Evolutionary conservation across 2,329 filamentous ascomycete genomes (phyloP).

Genomic region (Cryoendolithus antarcticus): DNA sequence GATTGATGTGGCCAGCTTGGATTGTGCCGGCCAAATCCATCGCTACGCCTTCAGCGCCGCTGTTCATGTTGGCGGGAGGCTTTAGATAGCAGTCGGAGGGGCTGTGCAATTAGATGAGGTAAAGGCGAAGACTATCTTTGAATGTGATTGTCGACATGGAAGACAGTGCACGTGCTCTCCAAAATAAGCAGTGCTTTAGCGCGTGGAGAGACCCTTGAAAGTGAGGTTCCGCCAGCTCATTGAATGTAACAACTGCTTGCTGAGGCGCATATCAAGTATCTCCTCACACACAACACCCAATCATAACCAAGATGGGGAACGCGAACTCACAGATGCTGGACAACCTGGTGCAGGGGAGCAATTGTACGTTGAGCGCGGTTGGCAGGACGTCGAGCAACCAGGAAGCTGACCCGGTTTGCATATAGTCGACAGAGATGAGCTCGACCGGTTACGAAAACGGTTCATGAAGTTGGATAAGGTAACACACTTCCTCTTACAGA

Average conservation of each 20-base stretch:
- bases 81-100: no score
- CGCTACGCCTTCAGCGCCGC: conserved; percentile 18
- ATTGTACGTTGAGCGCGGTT: conserved; percentile 52
- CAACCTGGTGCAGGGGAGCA: conserved; percentile 90
- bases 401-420: conserved; percentile 8
- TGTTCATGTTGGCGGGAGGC: conserved; percentile 8
- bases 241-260: neutral
- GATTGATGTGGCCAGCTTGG: conserved; percentile 69
- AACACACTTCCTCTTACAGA: conserved; percentile 14
- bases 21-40: conserved; percentile 61
- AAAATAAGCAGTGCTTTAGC: no score
- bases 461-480: conserved; percentile 99
- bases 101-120: no score
- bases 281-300: conserved; percentile 6
- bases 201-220: conserved; percentile 4
- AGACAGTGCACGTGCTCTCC: no score
- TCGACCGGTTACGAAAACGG: conserved; percentile 86
- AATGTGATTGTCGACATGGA: no score
- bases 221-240: neutral
- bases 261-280: conserved; percentile 1
- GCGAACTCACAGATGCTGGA: conserved; percentile 66
- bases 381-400: no score
- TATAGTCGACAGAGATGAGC: conserved; percentile 89
- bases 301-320: conserved; percentile 35
- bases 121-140: no score